Base-by-base conservation (phyloP, 116 monocot genomes). In the Iris pallida region DNA sequence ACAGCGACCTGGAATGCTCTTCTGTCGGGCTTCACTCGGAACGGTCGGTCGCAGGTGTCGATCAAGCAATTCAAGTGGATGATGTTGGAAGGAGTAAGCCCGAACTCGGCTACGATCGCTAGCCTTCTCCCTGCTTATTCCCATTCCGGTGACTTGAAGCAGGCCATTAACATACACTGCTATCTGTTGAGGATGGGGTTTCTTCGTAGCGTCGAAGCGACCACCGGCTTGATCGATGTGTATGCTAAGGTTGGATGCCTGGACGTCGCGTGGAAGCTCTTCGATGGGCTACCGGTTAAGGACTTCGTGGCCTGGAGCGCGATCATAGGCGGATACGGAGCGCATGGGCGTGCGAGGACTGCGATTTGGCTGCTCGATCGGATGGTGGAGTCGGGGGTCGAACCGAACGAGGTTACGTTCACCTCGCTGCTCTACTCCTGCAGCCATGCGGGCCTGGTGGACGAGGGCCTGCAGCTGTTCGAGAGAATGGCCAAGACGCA, bases 271-370 rank as follows among this genome's bases (percentile, higher is more conserved):
- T 71, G 70, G 53, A 59, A 61, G 42, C 69, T 95, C 30, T 95
- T 95, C 63, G 62, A 76, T 55, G 47, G 47, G 1, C 44, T 86
- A 20, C 59, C 68, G 0, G 45, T 15, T 8, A 91, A 80, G 75
- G 95, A 94, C 42, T 61, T 79, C 10, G 69, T 90, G 12, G 55
- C 83, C 0, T 94, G 94, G 94, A 90, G 81, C 54, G 68, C 90
- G 7, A 73, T 94, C 20, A 88, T 94, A 56, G 70, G 71, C 4
- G 90, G 90, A 8, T 87, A 88, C 51, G 90, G 85, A 41, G 78
- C 56, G 76, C 85, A 90, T 10, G 94, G 94, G 42, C 74, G 79
- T 18, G 82, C 82, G 11, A 74, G 61, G 17, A 70, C 48, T 0
- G 90, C 87, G 7, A 78, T 90, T 19, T 40, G 55, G 47, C 79